Evolutionary conservation across 805 yeast genomes (phyloP).

Genomic region (Dipodascus albidus): DNA sequence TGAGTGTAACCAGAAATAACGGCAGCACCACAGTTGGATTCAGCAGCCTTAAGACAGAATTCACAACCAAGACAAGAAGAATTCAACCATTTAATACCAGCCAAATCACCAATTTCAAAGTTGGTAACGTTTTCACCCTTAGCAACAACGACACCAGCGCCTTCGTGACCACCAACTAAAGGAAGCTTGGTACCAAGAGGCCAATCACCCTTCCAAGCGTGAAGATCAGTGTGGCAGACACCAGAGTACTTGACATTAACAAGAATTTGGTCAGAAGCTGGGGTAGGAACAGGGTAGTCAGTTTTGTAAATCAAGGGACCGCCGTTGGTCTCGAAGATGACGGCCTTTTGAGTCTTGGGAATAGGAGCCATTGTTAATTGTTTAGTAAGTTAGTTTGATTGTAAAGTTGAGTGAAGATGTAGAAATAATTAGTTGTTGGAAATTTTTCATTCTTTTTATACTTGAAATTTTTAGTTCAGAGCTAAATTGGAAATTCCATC

Average conservation of each 20-base stretch:
- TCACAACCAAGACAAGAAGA: conserved; percentile 71
- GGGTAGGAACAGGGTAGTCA: conserved; percentile 72
- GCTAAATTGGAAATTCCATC: background rate
- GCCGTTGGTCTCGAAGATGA: conserved; percentile 49
- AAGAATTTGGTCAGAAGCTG: conserved; percentile 66
- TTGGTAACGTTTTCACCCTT: conserved; percentile 57
- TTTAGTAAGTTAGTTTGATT: background rate
- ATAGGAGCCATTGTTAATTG: conserved; percentile 19
- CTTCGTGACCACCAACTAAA: conserved; percentile 82
- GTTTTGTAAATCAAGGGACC: conserved; percentile 46
- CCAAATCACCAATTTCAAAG: conserved; percentile 68
- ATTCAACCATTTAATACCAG: conserved; percentile 79
- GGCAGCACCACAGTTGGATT: conserved; percentile 60
- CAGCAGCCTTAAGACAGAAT: conserved; percentile 53
- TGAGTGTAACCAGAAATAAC: conserved; percentile 77
- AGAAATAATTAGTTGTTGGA: background rate
- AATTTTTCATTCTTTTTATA: too few species aligned
- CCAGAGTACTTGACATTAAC: conserved; percentile 80
- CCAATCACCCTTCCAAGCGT: conserved; percentile 94
- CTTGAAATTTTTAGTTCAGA: too few species aligned
- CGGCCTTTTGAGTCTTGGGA: conserved; percentile 58
- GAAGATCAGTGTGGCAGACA: conserved; percentile 89
- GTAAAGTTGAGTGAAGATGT: background rate
- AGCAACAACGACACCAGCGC: conserved; percentile 79
- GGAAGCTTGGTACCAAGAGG: conserved; percentile 66